Evolutionary conservation across 257 asterid species (phyloP), one percentile per base, ranked within the genome.

Genomic region (Thymus mandschuricus): DNA sequence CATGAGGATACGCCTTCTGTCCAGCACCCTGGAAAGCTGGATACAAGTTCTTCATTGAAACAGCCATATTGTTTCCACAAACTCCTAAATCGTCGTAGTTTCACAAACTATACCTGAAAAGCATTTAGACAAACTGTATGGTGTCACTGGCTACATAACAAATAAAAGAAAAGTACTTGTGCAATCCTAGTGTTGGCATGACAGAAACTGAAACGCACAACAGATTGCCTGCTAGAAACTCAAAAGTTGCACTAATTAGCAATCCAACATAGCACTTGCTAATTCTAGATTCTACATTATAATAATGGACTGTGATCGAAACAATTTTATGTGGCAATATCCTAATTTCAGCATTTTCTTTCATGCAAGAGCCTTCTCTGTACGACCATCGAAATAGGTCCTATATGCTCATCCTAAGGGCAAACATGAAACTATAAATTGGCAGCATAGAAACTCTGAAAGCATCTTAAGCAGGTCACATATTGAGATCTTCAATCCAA

Each of bases 41-140:
- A n/a, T n/a, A n/a, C n/a, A n/a, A n/a, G n/a, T n/a, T n/a, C n/a
- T n/a, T n/a, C n/a, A n/a, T n/a, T n/a, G n/a, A n/a, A n/a, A n/a
- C n/a, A n/a, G n/a, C n/a, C n/a, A n/a, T n/a, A n/a, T n/a, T n/a
- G n/a, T n/a, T 72, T 78, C 27, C 52, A 55, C 50, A 66, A 70
- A 80, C 74, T 82, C 71, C 70, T 46, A 44, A 55, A 43, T 40
- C 60, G 35, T 48, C 59, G 66, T 55, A 60, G 49, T 57, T 49
- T 48, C 58, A 70, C 56, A 76, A 71, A 66, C 49, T 68, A 64
- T 57, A 68, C 88, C 93, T 86, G 86, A 77, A 81, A 75, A 66
- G 27, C 49, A 66, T 7, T 5, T 6, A 0, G 31, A 59, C 50
- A 57, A 69, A 68, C 41, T 68, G 4, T 8, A 34, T 73, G 52